A percentile compares a stretch with the other conserved stretches of the same genome.
Evolutionary conservation across 345 rosid species (phyloP).

Genomic region (Boechera stricta): DNA sequence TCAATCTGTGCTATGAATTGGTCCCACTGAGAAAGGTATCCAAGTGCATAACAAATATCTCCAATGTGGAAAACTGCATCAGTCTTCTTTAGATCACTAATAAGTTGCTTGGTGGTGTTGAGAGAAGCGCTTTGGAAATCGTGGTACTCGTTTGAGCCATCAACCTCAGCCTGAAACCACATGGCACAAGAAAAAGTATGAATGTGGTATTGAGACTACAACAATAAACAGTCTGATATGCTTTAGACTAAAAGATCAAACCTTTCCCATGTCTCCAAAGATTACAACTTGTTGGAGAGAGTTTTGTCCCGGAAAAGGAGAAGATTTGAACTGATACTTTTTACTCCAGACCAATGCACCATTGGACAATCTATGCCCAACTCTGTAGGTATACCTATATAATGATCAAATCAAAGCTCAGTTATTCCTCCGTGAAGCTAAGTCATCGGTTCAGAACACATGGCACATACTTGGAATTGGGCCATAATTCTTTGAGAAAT

Average conservation of each 20-base stretch:
- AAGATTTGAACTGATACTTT: conserved; percentile 64
- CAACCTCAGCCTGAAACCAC: conserved; percentile 61
- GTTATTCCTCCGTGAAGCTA: neutral
- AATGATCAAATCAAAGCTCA: conserved; percentile 16
- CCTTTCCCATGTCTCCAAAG: conserved; percentile 95
- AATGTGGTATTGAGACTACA: conserved; percentile 17
- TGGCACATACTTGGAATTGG: conserved; percentile 54
- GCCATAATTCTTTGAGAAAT: conserved; percentile 74
- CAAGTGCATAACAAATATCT: conserved; percentile 71
- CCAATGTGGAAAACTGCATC: conserved; percentile 76
- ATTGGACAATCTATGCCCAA: conserved; percentile 61
- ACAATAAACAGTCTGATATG: conserved; percentile 41
- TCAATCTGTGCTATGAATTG: conserved; percentile 74
- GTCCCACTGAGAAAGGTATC: conserved; percentile 80
- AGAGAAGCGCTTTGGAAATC: conserved; percentile 61
- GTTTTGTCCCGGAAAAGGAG: conserved; percentile 76
- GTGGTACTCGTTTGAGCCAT: conserved; percentile 66
- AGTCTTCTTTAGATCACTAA: conserved; percentile 56
- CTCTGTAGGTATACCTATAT: conserved; percentile 63
- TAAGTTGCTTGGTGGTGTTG: conserved; percentile 68
- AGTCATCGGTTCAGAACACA: neutral
- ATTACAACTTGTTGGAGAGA: conserved; percentile 69
- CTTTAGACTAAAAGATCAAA: conserved; percentile 38
- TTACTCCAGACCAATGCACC: conserved; percentile 65
- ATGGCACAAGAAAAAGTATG: conserved; percentile 5